These are phyloP conservation scores for Fusarium bulbicola DNA, from an alignment of 2,329 filamentous ascomycete genomes.

Conservation along the genomic window DNA sequence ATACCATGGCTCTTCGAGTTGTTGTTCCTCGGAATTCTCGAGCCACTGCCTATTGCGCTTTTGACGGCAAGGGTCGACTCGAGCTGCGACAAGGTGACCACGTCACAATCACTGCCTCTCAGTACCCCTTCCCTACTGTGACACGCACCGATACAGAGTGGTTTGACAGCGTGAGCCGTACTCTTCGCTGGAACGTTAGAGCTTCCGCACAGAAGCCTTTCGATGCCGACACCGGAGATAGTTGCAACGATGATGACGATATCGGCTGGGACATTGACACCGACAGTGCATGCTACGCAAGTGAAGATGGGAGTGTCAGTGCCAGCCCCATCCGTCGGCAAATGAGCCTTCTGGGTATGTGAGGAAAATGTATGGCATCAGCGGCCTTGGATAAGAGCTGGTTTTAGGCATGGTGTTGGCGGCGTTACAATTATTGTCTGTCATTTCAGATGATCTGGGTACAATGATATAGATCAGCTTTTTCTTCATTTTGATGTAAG, in stretches of 20 bases:
- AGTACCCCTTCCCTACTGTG: constrained; percentile 97
- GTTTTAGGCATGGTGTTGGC: constrained; percentile 34
- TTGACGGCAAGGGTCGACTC: constrained; percentile 95
- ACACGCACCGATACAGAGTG: constrained; percentile 90
- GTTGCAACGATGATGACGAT: constrained; percentile 62
- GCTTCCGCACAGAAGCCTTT: constrained; percentile 94
- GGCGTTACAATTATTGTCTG: constrained; percentile 25
- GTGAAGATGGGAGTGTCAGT: constrained; percentile 74
- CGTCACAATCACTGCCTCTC: constrained; percentile 93
- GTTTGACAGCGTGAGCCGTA: constrained; percentile 95
- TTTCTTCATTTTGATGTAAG: not conserved
- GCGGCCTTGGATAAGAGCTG: not conserved
- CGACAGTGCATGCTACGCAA: constrained; percentile 76
- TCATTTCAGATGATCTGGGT: constrained; percentile 1
- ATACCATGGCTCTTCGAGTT: constrained; percentile 91
- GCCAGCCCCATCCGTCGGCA: constrained; percentile 76
- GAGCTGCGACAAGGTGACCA: constrained; percentile 94
- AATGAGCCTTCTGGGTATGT: constrained; percentile 73
- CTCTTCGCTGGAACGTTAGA: constrained; percentile 92
- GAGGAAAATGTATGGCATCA: not conserved
- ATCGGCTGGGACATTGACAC: constrained; percentile 95
- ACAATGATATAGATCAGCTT: constrained; percentile 3
- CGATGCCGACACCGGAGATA: constrained; percentile 57
- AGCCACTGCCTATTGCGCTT: constrained; percentile 94
- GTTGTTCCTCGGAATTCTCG: constrained; percentile 85